phyloP scores from a whole-genome alignment of 345 rosid species.

The Gossypium stocksii region DNA sequence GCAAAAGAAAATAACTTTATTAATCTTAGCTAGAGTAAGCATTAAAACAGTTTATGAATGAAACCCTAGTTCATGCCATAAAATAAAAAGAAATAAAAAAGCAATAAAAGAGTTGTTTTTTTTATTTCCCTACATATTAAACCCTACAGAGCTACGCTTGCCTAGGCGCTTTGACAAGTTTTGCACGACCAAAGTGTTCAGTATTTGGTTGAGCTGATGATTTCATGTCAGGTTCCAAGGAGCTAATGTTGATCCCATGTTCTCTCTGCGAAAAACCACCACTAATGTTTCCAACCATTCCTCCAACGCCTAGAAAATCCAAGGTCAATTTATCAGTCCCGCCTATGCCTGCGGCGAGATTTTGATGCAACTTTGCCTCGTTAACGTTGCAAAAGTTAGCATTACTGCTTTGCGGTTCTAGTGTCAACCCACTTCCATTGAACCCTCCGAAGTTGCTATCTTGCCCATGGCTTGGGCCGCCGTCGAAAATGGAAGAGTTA shows the following conservation, averaged over 20 bases:
- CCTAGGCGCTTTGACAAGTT: slow-evolving; percentile 9
- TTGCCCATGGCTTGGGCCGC: slow-evolving; percentile 21
- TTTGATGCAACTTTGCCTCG: slow-evolving; percentile 15
- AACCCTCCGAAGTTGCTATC: slow-evolving; percentile 15
- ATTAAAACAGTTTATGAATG: not conserved
- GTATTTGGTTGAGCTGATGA: slow-evolving; percentile 20
- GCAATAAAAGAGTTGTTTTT: not conserved
- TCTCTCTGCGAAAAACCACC: slow-evolving; percentile 27
- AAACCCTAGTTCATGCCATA: slow-evolving; percentile 16
- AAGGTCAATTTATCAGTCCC: slow-evolving; percentile 63
- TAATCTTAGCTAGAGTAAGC: not conserved
- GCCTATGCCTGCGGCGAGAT: slow-evolving; percentile 33
- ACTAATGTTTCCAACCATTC: slow-evolving; percentile 40
- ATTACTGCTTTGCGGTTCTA: not conserved
- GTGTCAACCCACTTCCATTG: not conserved
- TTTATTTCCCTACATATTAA: not conserved
- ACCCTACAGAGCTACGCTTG: slow-evolving; percentile 7
- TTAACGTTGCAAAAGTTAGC: slow-evolving; percentile 10
- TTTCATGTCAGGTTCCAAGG: slow-evolving; percentile 26
- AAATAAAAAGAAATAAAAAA: not conserved
- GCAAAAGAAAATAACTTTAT: slow-evolving; percentile 1
- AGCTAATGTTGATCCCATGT: slow-evolving; percentile 21
- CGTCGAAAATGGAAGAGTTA: slow-evolving; percentile 28
- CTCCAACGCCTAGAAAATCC: slow-evolving; percentile 85
- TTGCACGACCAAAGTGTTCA: slow-evolving; percentile 24